Conservation (phyloP, 768 basidiomycete genomes). For the Amanita pseudoporphyria region DNA sequence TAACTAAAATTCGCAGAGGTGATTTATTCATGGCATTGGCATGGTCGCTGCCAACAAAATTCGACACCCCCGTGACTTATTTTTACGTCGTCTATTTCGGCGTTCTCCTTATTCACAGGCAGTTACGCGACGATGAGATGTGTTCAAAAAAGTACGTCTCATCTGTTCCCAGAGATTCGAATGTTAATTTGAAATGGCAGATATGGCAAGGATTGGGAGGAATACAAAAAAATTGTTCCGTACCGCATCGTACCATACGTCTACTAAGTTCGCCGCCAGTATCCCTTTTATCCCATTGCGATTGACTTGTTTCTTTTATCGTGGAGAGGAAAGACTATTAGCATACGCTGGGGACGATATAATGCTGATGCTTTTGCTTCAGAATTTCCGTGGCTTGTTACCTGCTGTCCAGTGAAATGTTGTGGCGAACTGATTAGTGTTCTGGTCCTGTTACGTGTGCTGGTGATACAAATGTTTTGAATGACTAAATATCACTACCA, state of each 20-base stretch:
- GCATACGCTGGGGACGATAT: too few relatives aligned
- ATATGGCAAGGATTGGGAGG: constrained; percentile 91
- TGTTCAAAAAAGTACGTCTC: constrained; percentile 74
- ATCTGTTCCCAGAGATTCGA: background rate
- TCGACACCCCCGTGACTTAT: constrained; percentile 89
- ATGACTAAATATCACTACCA: too few relatives aligned
- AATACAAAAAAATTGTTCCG: constrained; percentile 80
- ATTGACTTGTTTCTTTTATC: too few relatives aligned
- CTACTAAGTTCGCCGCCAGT: constrained; percentile 31
- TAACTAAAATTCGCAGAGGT: constrained; percentile 35
- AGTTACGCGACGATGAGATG: constrained; percentile 83
- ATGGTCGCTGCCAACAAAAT: constrained; percentile 91
- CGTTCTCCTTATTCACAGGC: constrained; percentile 84
- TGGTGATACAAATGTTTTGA: too few relatives aligned
- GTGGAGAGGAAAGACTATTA: too few relatives aligned
- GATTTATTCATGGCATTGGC: constrained; percentile 86
- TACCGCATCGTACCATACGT: constrained; percentile 82
- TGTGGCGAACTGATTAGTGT: too few relatives aligned
- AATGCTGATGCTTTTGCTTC: background rate
- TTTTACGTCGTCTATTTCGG: constrained; percentile 90
- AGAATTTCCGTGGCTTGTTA: too few relatives aligned
- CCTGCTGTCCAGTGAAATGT: too few relatives aligned
- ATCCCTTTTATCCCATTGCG: too few relatives aligned
- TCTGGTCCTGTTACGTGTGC: too few relatives aligned
- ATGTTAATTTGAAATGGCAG: constrained; percentile 25